Evolutionary conservation across 805 yeast genomes (phyloP).

Genomic region (Phaffomyces thermotolerans): DNA sequence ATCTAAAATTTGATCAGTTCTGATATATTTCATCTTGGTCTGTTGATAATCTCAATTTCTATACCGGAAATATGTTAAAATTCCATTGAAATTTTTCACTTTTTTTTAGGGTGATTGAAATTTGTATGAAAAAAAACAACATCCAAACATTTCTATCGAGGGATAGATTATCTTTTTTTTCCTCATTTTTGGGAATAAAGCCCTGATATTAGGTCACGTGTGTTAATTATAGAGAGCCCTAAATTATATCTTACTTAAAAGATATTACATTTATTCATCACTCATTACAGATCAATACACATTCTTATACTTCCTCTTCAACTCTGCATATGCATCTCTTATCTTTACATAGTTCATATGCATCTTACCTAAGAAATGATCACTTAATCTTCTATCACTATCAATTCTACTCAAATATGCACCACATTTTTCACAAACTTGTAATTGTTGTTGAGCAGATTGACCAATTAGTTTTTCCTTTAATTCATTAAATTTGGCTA

Average conservation of each 20-base stretch:
- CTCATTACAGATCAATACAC: background rate
- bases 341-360: constrained; percentile 78
- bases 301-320: constrained; percentile 13
- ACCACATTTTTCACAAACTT: constrained; percentile 86
- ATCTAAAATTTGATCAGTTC: constrained; percentile 76
- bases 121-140: background rate
- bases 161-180: too few relatives aligned
- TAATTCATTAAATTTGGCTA: constrained; percentile 49
- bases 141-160: too few relatives aligned
- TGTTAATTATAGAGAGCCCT: background rate
- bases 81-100: constrained; percentile 1
- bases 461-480: constrained; percentile 67
- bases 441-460: constrained; percentile 82
- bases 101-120: background rate
- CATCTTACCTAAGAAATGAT: constrained; percentile 82
- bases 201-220: background rate
- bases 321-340: constrained; percentile 37
- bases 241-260: too few relatives aligned
- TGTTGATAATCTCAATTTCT: background rate
- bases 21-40: constrained; percentile 67
- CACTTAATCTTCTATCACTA: constrained; percentile 81
- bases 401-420: constrained; percentile 82
- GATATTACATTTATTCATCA: too few relatives aligned
- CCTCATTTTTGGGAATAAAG: too few relatives aligned
- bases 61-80: background rate